Conservation (phyloP, 768 basidiomycete species). For the Dioszegia hungarica region DNA sequence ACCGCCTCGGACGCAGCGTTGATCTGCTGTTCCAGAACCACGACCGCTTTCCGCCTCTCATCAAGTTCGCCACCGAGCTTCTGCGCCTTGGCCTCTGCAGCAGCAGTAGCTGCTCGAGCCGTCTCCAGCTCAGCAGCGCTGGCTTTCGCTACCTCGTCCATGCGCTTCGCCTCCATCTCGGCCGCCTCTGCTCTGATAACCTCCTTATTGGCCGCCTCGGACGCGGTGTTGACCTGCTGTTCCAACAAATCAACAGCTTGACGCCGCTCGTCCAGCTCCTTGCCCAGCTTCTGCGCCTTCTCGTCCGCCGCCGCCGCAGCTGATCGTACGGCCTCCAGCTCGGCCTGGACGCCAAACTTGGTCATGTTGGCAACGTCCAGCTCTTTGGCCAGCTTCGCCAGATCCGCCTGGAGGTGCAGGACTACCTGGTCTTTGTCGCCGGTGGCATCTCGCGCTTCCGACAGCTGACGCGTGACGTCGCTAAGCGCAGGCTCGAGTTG, state of each 20-base stretch:
- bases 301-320: background rate
- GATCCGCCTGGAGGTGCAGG: background rate
- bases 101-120: background rate
- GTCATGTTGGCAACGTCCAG: background rate
- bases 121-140: background rate
- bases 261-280: background rate
- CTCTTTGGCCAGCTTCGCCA: background rate
- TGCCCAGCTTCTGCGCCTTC: background rate
- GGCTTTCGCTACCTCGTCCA: background rate
- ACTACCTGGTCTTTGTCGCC: slow-evolving; percentile 1
- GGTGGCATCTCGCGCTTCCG: background rate
- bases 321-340: background rate
- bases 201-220: background rate
- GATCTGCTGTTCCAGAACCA: background rate
- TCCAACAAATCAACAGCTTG: background rate
- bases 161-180: background rate
- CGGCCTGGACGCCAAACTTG: background rate
- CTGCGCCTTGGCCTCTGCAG: background rate
- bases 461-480: background rate
- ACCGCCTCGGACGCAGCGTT: background rate
- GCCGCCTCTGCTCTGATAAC: background rate
- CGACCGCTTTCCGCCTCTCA: background rate
- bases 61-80: background rate
- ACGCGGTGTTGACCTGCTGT: background rate
- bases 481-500: background rate